These are phyloP conservation scores for Alternaria postmessia DNA, from an alignment of 2,329 filamentous ascomycete genomes.

Conservation along the genomic window DNA sequence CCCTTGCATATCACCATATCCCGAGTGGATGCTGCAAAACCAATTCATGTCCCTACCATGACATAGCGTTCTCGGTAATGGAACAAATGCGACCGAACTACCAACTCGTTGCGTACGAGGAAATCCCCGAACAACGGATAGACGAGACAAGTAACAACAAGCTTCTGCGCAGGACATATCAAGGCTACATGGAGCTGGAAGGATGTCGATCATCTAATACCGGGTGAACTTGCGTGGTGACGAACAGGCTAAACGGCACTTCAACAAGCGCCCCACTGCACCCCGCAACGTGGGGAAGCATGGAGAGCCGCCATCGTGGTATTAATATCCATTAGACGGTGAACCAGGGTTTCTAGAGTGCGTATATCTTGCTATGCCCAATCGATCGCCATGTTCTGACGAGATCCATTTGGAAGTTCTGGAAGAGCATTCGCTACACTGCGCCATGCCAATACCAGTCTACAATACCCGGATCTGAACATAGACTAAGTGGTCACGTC, in stretches of 20 bases:
- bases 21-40: background rate
- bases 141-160: constrained; percentile 4
- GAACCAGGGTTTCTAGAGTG: constrained; percentile 24
- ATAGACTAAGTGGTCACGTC: constrained; percentile 21
- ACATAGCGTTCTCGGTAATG: background rate
- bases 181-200: background rate
- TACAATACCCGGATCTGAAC: constrained; percentile 16
- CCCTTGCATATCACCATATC: background rate
- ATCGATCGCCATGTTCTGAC: constrained; percentile 7
- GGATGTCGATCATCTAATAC: constrained; percentile 22
- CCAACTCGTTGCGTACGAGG: background rate
- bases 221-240: constrained; percentile 33
- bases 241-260: constrained; percentile 44
- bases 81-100: background rate
- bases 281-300: constrained; percentile 38
- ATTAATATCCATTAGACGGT: constrained; percentile 25
- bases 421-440: constrained; percentile 2
- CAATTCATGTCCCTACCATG: background rate
- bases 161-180: background rate
- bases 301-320: constrained; percentile 24
- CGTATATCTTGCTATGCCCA: constrained; percentile 9
- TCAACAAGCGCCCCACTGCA: constrained; percentile 31
- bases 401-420: constrained; percentile 5
- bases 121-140: background rate
- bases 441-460: constrained; percentile 12